These are phyloP conservation scores for Aspergillus coremiiformis DNA, from an alignment of 495 filamentous ascomycete species.

Conservation along the genomic window DNA sequence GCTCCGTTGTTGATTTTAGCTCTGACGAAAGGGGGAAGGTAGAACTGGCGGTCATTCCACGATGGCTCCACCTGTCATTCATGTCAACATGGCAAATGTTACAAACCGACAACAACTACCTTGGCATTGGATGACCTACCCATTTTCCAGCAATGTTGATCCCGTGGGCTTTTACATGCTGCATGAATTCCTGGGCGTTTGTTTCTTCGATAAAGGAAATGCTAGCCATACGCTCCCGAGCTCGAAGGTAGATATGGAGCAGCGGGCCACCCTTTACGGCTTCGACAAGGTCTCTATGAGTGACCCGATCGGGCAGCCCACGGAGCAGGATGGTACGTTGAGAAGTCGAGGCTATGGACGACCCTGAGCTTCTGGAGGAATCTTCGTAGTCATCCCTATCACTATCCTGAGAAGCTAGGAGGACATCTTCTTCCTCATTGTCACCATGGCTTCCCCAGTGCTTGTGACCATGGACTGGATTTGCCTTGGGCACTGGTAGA, in stretches of 20 bases:
- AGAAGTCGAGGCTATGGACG: conserved; percentile 10
- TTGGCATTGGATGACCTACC: conserved; percentile 38
- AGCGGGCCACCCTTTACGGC: conserved; percentile 62
- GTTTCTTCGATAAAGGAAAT: conserved; percentile 64
- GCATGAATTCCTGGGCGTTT: conserved; percentile 55
- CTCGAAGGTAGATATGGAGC: conserved; percentile 59
- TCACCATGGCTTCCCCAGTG: conserved; percentile 15
- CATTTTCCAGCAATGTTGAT: conserved; percentile 62
- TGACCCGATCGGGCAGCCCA: conserved; percentile 56
- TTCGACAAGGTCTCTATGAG: conserved; percentile 59
- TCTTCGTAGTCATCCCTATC: conserved; percentile 32
- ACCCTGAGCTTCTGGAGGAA: conserved; percentile 23
- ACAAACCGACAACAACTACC: not conserved
- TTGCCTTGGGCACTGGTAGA: not conserved
- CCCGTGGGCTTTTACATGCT: conserved; percentile 57
- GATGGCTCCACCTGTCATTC: conserved; percentile 52
- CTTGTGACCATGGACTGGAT: not conserved
- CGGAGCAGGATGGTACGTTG: conserved; percentile 57
- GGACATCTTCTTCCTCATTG: conserved; percentile 23
- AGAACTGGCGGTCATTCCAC: conserved; percentile 71
- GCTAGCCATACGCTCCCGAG: conserved; percentile 53
- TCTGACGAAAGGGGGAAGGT: conserved; percentile 56
- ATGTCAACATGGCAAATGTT: not conserved
- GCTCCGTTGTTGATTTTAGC: conserved; percentile 63
- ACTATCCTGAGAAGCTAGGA: conserved; percentile 20